Conservation (phyloP, 75 land plant genomes). For the Cryptomeria japonica region DNA sequence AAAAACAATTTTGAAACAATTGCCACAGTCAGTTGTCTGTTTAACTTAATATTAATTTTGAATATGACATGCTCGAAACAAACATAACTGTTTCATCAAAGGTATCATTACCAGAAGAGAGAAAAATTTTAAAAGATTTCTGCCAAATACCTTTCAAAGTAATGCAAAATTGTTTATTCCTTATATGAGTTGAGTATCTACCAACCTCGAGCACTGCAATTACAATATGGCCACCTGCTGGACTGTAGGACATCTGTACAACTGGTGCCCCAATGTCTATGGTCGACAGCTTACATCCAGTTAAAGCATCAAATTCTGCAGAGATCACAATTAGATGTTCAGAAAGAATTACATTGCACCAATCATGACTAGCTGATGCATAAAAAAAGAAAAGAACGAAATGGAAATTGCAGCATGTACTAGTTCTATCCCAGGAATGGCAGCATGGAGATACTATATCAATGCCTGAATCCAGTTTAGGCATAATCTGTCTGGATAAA, state of each 20-base stretch:
- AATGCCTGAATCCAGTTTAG: neutral
- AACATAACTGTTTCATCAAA: neutral
- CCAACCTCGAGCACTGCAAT: conserved; percentile 96
- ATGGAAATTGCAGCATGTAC: neutral
- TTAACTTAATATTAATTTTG: neutral
- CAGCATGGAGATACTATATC: neutral
- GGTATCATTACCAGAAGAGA: neutral
- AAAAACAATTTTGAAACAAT: neutral
- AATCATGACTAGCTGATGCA: conserved; percentile 14
- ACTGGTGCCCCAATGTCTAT: conserved; percentile 89
- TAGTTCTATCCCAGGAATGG: neutral
- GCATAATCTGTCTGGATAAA: neutral
- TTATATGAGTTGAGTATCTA: neutral
- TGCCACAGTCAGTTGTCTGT: neutral
- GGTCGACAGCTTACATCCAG: conserved; percentile 89
- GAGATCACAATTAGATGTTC: neutral
- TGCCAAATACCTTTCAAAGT: neutral
- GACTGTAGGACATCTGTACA: conserved; percentile 95
- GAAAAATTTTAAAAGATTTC: neutral
- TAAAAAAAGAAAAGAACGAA: neutral
- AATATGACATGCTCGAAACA: neutral
- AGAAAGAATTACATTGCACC: conserved; percentile 12
- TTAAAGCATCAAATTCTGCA: conserved; percentile 85
- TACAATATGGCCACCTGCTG: conserved; percentile 80
- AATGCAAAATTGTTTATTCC: neutral